Evolutionary conservation across 495 filamentous ascomycete species (phyloP).

Genomic region (Podospora appendiculata): DNA sequence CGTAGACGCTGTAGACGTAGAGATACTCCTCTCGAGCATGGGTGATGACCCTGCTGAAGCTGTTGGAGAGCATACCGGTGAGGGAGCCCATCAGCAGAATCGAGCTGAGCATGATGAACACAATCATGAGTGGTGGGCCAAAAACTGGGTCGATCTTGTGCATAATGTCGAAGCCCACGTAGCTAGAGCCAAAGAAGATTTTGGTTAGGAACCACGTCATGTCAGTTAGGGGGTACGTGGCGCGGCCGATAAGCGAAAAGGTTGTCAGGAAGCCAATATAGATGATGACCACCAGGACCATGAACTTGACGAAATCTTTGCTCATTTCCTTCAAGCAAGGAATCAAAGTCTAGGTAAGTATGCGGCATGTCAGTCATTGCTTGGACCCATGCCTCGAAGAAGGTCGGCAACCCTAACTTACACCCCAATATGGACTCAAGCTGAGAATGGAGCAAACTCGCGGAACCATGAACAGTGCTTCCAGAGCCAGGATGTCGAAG

Average conservation of each 20-base stretch:
- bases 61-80: constrained; percentile 87
- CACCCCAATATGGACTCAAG: constrained; percentile 83
- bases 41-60: constrained; percentile 69
- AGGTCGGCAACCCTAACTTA: constrained; percentile 8
- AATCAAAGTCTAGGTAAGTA: constrained; percentile 52
- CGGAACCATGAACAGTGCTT: constrained; percentile 86
- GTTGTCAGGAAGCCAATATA: constrained; percentile 87
- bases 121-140: constrained; percentile 64
- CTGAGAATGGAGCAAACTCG: constrained; percentile 84
- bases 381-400: too few relatives aligned
- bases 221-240: constrained; percentile 58
- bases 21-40: constrained; percentile 74
- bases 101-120: constrained; percentile 82
- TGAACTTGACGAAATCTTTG: constrained; percentile 86
- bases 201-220: constrained; percentile 87
- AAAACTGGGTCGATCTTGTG: constrained; percentile 37
- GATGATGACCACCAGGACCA: constrained; percentile 76
- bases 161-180: constrained; percentile 66
- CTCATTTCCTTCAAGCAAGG: constrained; percentile 91
- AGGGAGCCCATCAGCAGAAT: constrained; percentile 86
- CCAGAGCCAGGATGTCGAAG: constrained; percentile 82
- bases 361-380: not conserved
- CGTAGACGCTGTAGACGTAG: constrained; percentile 70
- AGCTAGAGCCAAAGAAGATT: constrained; percentile 70
- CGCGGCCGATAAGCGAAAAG: constrained; percentile 80